Evolutionary conservation across 2,329 filamentous ascomycete species (phyloP).

Genomic region (Escovopsis weberi): DNA sequence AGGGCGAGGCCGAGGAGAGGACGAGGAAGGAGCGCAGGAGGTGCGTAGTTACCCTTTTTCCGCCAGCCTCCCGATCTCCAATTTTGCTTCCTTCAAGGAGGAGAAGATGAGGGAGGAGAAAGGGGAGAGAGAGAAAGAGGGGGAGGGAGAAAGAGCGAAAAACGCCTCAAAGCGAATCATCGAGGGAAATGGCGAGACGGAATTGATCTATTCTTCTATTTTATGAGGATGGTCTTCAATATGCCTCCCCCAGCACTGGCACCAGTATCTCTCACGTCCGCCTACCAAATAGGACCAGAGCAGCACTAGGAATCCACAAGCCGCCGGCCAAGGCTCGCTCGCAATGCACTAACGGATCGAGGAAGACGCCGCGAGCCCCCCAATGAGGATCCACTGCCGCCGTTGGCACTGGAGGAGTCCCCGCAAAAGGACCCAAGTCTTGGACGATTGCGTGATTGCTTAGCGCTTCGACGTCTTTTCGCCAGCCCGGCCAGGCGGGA

Average conservation of each 20-base stretch:
- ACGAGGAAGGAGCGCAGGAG: no score
- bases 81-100: neutral
- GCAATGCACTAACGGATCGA: neutral
- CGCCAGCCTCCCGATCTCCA: no score
- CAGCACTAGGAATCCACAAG: neutral
- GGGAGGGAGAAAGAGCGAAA: neutral
- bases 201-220: no score
- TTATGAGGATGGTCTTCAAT: no score
- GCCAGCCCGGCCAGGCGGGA: slow-evolving; percentile 4
- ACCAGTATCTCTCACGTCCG: neutral
- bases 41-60: no score
- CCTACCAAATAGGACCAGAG: neutral
- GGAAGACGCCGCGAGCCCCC: no score
- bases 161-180: no score
- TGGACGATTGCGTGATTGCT: slow-evolving; percentile 21
- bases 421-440: slow-evolving; percentile 12
- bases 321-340: neutral
- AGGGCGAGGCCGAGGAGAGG: no score
- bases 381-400: slow-evolving; percentile 2
- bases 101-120: neutral
- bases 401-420: slow-evolving; percentile 7
- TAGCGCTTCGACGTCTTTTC: slow-evolving; percentile 11
- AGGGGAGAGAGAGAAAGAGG: neutral
- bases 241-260: neutral
- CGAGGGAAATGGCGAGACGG: no score